Evolutionary conservation across 805 yeast genomes (phyloP).

Genomic region (Kuraishia cidri): DNA sequence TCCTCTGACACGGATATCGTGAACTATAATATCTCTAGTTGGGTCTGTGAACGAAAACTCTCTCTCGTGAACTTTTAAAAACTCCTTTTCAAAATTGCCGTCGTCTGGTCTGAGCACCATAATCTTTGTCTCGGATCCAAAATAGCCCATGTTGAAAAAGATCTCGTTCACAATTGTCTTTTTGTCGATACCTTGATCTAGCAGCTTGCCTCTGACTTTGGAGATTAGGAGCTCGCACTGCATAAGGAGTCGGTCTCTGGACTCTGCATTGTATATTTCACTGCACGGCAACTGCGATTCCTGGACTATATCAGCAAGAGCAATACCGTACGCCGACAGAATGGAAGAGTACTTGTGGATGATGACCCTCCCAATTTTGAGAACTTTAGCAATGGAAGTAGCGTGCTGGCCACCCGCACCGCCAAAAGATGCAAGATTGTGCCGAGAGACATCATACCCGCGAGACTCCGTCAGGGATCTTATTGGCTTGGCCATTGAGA

Average conservation of each 20-base stretch:
- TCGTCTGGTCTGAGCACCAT: constrained; percentile 40
- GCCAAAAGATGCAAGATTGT: constrained; percentile 76
- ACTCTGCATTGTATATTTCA: constrained; percentile 6
- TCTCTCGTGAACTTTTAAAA: constrained; percentile 18
- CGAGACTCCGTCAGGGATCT: constrained; percentile 79
- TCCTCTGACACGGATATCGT: constrained; percentile 51
- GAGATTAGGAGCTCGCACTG: constrained; percentile 9
- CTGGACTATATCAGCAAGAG: constrained; percentile 54
- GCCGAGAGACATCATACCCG: constrained; percentile 60
- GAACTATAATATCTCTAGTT: constrained; percentile 15
- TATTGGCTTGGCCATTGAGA: constrained; percentile 84
- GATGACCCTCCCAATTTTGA: constrained; percentile 61
- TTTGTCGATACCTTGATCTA: constrained; percentile 16
- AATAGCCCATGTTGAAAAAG: constrained; percentile 69
- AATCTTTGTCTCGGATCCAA: constrained; percentile 84
- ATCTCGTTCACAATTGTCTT: constrained; percentile 36
- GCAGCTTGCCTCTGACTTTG: constrained; percentile 14
- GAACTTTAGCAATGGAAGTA: constrained; percentile 59
- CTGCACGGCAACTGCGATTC: constrained; percentile 20
- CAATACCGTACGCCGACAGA: constrained; percentile 82
- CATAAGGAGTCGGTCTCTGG: constrained; percentile 6
- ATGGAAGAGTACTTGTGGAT: constrained; percentile 80
- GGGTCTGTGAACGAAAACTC: constrained; percentile 20
- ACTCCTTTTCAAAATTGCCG: constrained; percentile 11
- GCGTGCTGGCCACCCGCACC: constrained; percentile 96